A percentile compares a stretch with the other conserved stretches of the same genome.
phyloP scores from a whole-genome alignment of 139 green algal species.

The Pseudopediastrum boryanum region DNA sequence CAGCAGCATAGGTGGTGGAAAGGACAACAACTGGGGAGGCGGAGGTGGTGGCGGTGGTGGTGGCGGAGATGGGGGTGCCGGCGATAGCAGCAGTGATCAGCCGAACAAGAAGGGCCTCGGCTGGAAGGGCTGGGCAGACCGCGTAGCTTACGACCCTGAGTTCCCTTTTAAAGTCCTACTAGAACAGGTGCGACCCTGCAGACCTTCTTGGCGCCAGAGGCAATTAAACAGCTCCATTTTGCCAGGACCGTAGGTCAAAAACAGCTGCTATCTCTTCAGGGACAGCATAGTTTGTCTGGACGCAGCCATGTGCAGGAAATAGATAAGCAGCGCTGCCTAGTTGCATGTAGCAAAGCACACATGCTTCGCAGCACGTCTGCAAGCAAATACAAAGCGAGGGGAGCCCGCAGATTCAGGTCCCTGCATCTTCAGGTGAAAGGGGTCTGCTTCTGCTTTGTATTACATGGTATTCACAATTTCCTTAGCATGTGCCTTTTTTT shows the following conservation, averaged over 20 bases:
- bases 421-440: no score
- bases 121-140: slow-evolving; percentile 89
- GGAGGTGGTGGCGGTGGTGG: slow-evolving; percentile 35
- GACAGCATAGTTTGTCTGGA: no score
- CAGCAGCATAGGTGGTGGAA: slow-evolving; percentile 19
- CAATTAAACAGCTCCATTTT: neutral
- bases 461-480: no score
- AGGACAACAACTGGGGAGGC: slow-evolving; percentile 1
- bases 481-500: no score
- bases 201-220: neutral
- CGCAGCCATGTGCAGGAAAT: no score
- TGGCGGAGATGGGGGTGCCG: slow-evolving; percentile 13
- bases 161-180: slow-evolving; percentile 93
- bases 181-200: slow-evolving; percentile 74
- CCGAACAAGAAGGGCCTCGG: slow-evolving; percentile 33
- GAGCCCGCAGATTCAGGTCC: no score
- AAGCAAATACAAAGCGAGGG: no score
- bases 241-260: neutral
- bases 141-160: slow-evolving; percentile 84
- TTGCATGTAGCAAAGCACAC: no score
- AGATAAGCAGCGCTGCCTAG: no score
- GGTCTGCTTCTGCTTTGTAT: no score
- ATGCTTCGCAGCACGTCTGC: no score
- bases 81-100: slow-evolving; percentile 22
- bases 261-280: no score